Evolutionary conservation across 768 basidiomycete genomes (phyloP).

Genomic region (Plicaturopsis crispa): DNA sequence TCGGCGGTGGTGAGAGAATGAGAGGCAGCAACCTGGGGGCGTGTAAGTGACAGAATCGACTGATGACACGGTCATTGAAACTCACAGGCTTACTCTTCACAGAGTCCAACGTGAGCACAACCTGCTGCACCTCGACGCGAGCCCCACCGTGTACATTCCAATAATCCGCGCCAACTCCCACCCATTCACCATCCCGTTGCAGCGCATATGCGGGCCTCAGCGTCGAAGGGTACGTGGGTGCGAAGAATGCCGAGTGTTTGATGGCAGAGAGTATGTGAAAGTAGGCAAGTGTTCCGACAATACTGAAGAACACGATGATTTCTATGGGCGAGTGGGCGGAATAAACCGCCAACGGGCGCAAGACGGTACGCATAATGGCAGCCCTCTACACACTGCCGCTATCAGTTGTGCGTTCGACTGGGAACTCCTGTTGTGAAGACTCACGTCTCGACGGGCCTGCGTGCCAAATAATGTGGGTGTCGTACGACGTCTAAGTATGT

Average conservation of each 20-base stretch:
- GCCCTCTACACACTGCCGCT: too few relatives aligned
- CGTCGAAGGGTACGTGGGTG: conserved; percentile 37
- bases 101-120: conserved; percentile 50
- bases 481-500: too few relatives aligned
- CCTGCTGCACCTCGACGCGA: conserved; percentile 65
- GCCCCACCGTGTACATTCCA: conserved; percentile 32
- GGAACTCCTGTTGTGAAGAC: too few relatives aligned
- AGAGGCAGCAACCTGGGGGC: conserved; percentile 18
- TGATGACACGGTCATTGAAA: background rate
- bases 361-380: conserved; percentile 60
- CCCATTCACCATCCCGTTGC: conserved; percentile 52
- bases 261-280: conserved; percentile 90
- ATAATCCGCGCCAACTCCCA: conserved; percentile 44
- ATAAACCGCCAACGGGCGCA: conserved; percentile 63
- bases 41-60: conserved; percentile 4
- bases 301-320: conserved; percentile 84
- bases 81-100: conserved; percentile 1
- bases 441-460: too few relatives aligned
- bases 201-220: conserved; percentile 52
- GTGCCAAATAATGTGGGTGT: too few relatives aligned
- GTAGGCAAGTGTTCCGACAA: conserved; percentile 88
- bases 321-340: conserved; percentile 79
- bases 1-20: too few relatives aligned
- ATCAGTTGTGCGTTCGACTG: too few relatives aligned
- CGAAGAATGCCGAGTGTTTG: conserved; percentile 80